phyloP scores from a whole-genome alignment of 768 basidiomycete genomes.

The Pisolithus microcarpus region DNA sequence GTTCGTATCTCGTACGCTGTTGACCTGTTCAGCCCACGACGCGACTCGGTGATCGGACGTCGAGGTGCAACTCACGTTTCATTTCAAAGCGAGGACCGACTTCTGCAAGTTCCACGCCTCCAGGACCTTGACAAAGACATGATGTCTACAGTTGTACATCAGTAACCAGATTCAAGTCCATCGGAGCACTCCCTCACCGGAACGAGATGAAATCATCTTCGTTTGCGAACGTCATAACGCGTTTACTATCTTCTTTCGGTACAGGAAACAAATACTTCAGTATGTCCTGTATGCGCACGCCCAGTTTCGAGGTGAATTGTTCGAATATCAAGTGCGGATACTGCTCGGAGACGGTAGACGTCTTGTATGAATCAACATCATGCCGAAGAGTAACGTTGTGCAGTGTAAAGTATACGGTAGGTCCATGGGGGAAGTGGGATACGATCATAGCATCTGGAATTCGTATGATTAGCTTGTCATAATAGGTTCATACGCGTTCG shows the following conservation, averaged over 20 bases:
- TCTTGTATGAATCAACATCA: slow-evolving; percentile 78
- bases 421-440: slow-evolving; percentile 94
- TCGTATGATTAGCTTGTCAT: neutral
- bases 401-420: slow-evolving; percentile 86
- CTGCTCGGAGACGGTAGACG: slow-evolving; percentile 94
- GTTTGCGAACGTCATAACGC: slow-evolving; percentile 97
- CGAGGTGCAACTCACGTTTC: slow-evolving; percentile 64
- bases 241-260: slow-evolving; percentile 94
- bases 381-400: slow-evolving; percentile 91
- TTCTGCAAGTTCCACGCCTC: slow-evolving; percentile 89
- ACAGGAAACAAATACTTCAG: slow-evolving; percentile 93
- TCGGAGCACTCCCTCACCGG: slow-evolving; percentile 44
- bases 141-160: slow-evolving; percentile 53
- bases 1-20: slow-evolving; percentile 95
- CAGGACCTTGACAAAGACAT: slow-evolving; percentile 90
- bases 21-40: neutral
- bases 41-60: neutral
- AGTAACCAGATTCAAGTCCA: neutral
- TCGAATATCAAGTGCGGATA: slow-evolving; percentile 98
- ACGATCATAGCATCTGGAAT: slow-evolving; percentile 81
- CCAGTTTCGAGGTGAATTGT: slow-evolving; percentile 81
- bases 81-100: slow-evolving; percentile 98
- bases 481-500: neutral
- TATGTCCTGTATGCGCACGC: slow-evolving; percentile 75
- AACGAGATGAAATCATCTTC: slow-evolving; percentile 98